A percentile compares a stretch with the other conserved stretches of the same genome.
Conservation (phyloP, 2,329 filamentous ascomycete genomes). For the Apiospora aurea region DNA sequence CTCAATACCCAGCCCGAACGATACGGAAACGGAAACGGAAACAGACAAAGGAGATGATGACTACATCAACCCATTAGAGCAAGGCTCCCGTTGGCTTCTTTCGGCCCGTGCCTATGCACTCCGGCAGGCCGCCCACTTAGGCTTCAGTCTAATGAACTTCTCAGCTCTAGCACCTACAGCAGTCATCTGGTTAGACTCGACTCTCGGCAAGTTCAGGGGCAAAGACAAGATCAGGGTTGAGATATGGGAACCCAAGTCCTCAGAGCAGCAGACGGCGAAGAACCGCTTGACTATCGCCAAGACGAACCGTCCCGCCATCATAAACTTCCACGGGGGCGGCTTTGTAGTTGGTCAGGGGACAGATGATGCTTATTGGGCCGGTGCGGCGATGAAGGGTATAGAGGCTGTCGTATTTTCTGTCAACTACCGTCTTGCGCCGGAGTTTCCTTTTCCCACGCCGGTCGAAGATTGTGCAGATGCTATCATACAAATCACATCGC, state of each 20-base stretch:
- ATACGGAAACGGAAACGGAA: not conserved
- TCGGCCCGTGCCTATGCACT: conserved; percentile 36
- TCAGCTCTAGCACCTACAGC: conserved; percentile 31
- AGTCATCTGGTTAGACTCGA: conserved; percentile 39
- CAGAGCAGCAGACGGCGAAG: not conserved
- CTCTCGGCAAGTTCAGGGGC: conserved; percentile 34
- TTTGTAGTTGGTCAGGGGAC: conserved; percentile 69
- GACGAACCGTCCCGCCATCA: conserved; percentile 55
- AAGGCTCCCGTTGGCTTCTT: conserved; percentile 35
- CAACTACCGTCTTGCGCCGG: conserved; percentile 71
- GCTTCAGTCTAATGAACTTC: conserved; percentile 35
- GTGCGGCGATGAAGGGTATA: conserved; percentile 55
- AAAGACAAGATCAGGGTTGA: conserved; percentile 35
- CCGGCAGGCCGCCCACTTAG: conserved; percentile 33
- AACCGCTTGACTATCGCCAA: not conserved
- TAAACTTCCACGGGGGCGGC: conserved; percentile 73
- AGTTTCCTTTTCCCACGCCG: conserved; percentile 67
- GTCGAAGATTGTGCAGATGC: conserved; percentile 72
- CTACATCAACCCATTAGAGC: conserved; percentile 27
- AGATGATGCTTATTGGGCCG: conserved; percentile 67
- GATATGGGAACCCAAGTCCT: conserved; percentile 38
- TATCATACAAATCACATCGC: conserved; percentile 62
- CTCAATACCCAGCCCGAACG: conserved; percentile 1
- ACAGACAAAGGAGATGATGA: conserved; percentile 21
- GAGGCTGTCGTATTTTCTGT: conserved; percentile 68